These are phyloP conservation scores for Cladosporium oxysporum DNA, from an alignment of 2,329 filamentous ascomycete genomes.

Conservation along the genomic window DNA sequence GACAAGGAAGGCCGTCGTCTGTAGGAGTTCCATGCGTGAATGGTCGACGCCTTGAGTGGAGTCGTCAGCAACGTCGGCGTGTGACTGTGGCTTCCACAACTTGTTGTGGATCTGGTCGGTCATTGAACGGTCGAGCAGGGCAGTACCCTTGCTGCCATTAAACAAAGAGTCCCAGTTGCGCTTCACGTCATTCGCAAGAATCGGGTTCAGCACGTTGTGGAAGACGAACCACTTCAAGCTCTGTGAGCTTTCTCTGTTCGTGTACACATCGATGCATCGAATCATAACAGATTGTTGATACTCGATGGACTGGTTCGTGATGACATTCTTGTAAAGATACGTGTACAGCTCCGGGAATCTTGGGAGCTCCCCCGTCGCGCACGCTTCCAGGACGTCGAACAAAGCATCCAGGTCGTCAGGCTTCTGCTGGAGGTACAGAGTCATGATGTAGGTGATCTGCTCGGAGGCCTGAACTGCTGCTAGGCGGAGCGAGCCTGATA, in stretches of 20 bases:
- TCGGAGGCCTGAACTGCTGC: constrained; percentile 87
- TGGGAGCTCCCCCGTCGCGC: constrained; percentile 82
- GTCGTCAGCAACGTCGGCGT: constrained; percentile 77
- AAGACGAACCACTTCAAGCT: constrained; percentile 92
- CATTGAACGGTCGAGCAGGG: constrained; percentile 80
- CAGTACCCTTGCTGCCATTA: constrained; percentile 59
- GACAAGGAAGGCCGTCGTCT: constrained; percentile 90
- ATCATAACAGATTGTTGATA: constrained; percentile 82
- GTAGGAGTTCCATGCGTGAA: constrained; percentile 91
- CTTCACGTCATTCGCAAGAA: constrained; percentile 95
- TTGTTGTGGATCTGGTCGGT: constrained; percentile 89
- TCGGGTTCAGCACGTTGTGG: constrained; percentile 90
- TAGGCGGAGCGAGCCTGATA: constrained; percentile 73
- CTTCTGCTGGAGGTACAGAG: constrained; percentile 73
- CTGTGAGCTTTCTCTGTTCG: constrained; percentile 74
- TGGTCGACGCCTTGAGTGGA: constrained; percentile 87
- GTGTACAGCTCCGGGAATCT: constrained; percentile 71
- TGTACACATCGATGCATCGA: constrained; percentile 85
- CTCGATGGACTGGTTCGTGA: constrained; percentile 79
- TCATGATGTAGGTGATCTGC: constrained; percentile 82
- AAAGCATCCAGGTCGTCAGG: constrained; percentile 69
- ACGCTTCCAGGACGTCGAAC: constrained; percentile 78
- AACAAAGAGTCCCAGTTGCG: constrained; percentile 66
- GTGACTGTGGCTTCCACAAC: constrained; percentile 83
- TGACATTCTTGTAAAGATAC: constrained; percentile 83